Percentiles rank a stretch among this genome's conserved stretches.
Conservation (phyloP, 768 basidiomycete species). For the Rhodotorula taiwanensis region DNA sequence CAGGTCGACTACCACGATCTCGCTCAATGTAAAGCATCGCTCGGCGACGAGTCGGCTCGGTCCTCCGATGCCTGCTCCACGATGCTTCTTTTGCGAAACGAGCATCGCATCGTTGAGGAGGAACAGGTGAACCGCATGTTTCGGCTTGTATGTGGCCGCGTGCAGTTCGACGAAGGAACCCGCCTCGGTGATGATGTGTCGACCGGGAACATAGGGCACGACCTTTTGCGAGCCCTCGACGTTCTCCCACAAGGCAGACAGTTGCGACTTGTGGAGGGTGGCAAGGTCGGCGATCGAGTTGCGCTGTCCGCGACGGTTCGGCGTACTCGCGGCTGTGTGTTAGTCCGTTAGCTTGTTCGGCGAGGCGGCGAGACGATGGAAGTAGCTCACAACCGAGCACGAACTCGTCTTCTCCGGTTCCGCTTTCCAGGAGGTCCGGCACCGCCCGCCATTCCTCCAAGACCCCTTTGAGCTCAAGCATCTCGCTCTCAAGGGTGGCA, state of each 20-base stretch:
- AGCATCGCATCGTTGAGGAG: slow-evolving; percentile 85
- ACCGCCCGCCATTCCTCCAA: slow-evolving; percentile 93
- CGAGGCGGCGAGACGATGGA: not conserved
- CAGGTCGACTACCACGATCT: slow-evolving; percentile 90
- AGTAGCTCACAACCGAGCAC: slow-evolving; percentile 49
- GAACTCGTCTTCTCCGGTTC: slow-evolving; percentile 50
- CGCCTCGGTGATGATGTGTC: slow-evolving; percentile 82
- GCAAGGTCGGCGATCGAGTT: slow-evolving; percentile 95
- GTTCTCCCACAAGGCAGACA: slow-evolving; percentile 78
- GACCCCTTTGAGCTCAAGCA: slow-evolving; percentile 91
- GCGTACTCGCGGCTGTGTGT: slow-evolving; percentile 48
- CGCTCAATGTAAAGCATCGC: slow-evolving; percentile 82
- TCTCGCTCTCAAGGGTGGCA: slow-evolving; percentile 88
- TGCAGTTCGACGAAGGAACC: slow-evolving; percentile 77
- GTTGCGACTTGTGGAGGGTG: slow-evolving; percentile 87
- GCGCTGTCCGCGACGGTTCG: slow-evolving; percentile 56
- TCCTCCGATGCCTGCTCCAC: slow-evolving; percentile 55
- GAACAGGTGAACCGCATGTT: slow-evolving; percentile 79
- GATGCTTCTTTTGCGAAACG: slow-evolving; percentile 65
- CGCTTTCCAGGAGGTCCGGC: slow-evolving; percentile 81
- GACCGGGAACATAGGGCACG: slow-evolving; percentile 78
- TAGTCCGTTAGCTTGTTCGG: not conserved
- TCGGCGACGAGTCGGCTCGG: slow-evolving; percentile 80
- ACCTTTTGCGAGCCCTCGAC: slow-evolving; percentile 95
- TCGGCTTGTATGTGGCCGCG: slow-evolving; percentile 87